Base-by-base conservation (phyloP, 2,329 filamentous ascomycete genomes). In the Fusarium globosum region DNA sequence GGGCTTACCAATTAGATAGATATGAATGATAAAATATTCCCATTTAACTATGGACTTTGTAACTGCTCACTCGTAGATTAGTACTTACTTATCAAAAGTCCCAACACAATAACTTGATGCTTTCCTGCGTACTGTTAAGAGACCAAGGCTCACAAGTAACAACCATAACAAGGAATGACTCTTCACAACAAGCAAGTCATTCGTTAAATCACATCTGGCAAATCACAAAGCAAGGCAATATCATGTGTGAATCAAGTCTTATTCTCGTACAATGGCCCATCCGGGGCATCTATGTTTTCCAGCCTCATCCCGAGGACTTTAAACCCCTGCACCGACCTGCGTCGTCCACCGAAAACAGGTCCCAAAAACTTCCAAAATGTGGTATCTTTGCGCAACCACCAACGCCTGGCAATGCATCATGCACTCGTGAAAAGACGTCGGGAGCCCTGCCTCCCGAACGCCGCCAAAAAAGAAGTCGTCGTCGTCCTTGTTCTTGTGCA, bases 311-410 rank as follows among this genome's bases (percentile, higher is more conserved):
- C 48, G 68, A 70, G 66, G 68, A 46, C 61, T 70, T 69, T 42
- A 58, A 62, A 45, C 39, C 64, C 7, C 26, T 30, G 58, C 60
- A 52, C 60, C 42, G 39, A 53, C 68, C 61, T 70, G 61, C 43
- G 68, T 67, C 67, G 62, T 57, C 53, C 43, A n/a, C 48, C 66
- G 66, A 70, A 70, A 70, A 65, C 52, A 70, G 60, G 60, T 14
- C 28, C 59, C 65, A 69, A 66, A 56, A 30, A 38, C n/a, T 43
- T 45, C 59, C 39, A 49, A 61, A 71, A 58, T 58, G 65, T 72
- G 73, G 71, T 76, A 76, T 76, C 74, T 67, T 63, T 61, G 61
- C 42, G 62, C 62, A 55, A 62, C 71, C 67, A 67, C 73, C 68
- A 76, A 76, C 71, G 68, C 74, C 74, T 51, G 26, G 60, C 71